Evolutionary conservation across 495 filamentous ascomycete genomes (phyloP), one percentile per base, ranked within the genome.

Genomic region (Zalerion maritima): DNA sequence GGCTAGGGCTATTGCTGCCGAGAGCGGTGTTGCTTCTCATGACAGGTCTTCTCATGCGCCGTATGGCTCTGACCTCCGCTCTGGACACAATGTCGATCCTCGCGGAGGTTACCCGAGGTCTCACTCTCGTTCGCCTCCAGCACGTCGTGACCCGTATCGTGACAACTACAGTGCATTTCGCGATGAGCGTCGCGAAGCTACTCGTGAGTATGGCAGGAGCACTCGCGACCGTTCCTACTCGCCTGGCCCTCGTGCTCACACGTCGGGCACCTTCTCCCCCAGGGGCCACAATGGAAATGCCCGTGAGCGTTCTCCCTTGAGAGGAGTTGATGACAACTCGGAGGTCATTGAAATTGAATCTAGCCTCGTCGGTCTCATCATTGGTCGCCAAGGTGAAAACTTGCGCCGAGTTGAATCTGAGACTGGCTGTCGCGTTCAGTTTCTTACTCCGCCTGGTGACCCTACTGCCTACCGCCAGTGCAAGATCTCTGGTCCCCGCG

Each of bases 381-480:
- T 89, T 41, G 81, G 81, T 9, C 67, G 81, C 20, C 73, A 81
- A 38, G 81, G 81, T 27, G 81, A 89, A 48, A 89, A 83, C 32
- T 56, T 89, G 16, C 62, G 79, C 35, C 73, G 76, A 20, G 75
- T 89, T 32, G 81, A 89, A 46, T 47, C 65, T 11, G 77, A 84
- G 32, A 81, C 74, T 9, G 66, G 70, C 3, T 77, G 80, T 40
- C 56, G 79, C 29, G 80, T 89, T 6, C 81, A 89, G 50, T 89
- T 89, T 48, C 59, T 84, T 24, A 78, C 76, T n/a, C 67, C 77
- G 7, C 62, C 69, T 13, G 56, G 58, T 29, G 75, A 79, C 36
- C 61, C 59, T 24, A 78, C 74, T 15, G 62, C 68, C n/a, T 67
- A 67, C 40, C 68, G 81, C 13, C 67, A 75, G 29, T 87, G 81